These are phyloP conservation scores for Talaromyces stipitatus DNA, from an alignment of 495 filamentous ascomycete species.

Conservation along the genomic window DNA sequence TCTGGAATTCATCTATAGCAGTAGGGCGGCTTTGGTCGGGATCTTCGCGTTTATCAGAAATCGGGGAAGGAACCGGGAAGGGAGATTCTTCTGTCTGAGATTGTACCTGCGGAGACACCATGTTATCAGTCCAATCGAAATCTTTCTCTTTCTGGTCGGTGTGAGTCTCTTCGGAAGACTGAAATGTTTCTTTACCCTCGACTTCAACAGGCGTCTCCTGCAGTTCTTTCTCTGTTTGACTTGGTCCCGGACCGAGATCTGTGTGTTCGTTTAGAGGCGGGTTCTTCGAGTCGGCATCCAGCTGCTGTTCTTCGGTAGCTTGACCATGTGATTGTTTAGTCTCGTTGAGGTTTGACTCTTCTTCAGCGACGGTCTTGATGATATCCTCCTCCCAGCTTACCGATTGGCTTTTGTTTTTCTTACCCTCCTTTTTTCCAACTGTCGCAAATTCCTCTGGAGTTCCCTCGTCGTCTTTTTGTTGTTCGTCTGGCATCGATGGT, in stretches of 20 bases:
- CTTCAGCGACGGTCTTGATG: neutral
- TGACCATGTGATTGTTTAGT: neutral
- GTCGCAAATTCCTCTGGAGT: slow-evolving; percentile 22
- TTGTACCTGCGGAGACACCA: slow-evolving; percentile 44
- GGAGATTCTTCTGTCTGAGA: slow-evolving; percentile 29
- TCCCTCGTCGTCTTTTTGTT: neutral
- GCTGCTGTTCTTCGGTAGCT: neutral
- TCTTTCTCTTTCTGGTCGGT: slow-evolving; percentile 29
- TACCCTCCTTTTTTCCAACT: slow-evolving; percentile 40
- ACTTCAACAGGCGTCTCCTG: slow-evolving; percentile 33
- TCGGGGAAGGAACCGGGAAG: slow-evolving; percentile 29
- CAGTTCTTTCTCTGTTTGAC: slow-evolving; percentile 10
- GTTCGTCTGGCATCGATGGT: neutral
- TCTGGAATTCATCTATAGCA: slow-evolving; percentile 9
- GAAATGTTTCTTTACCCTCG: slow-evolving; percentile 40
- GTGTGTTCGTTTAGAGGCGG: slow-evolving; percentile 9
- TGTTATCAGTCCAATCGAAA: slow-evolving; percentile 42
- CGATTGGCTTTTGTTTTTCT: slow-evolving; percentile 30
- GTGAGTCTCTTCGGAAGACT: slow-evolving; percentile 37
- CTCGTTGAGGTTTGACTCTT: neutral
- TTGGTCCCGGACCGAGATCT: neutral
- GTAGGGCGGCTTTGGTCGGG: slow-evolving; percentile 8
- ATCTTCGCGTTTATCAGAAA: slow-evolving; percentile 23
- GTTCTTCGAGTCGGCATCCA: neutral
- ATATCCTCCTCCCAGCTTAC: slow-evolving; percentile 4